phyloP scores from a whole-genome alignment of 2,329 filamentous ascomycete genomes.

The Pseudocercospora fijiensis region DNA sequence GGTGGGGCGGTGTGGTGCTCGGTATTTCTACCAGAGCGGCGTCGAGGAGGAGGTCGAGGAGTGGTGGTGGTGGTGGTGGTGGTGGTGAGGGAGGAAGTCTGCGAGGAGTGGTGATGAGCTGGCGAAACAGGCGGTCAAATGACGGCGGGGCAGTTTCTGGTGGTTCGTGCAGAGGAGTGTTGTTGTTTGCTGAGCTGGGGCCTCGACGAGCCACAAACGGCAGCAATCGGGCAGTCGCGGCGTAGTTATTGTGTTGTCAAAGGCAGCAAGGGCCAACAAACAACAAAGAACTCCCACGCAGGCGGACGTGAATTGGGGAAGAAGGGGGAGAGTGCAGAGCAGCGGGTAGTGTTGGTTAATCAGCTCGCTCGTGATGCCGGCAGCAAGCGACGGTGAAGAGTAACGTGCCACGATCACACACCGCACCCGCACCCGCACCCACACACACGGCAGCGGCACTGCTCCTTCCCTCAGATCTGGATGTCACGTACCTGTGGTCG shows the following conservation, averaged over 20 bases:
- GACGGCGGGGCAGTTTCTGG: not conserved
- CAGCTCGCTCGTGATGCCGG: conserved; percentile 5
- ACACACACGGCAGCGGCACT: not conserved
- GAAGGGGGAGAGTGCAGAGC: not conserved
- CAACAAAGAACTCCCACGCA: conserved; percentile 1
- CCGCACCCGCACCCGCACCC: not conserved
- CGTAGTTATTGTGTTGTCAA: not conserved
- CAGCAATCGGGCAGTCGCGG: not conserved
- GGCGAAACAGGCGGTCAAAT: conserved; percentile 10
- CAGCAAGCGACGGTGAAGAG: not conserved
- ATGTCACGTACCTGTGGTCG: conserved; percentile 12
- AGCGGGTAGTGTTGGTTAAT: not conserved
- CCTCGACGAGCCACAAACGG: not conserved
- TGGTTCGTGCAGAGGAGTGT: not conserved
- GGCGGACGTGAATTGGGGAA: not conserved
- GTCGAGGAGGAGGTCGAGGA: conserved; percentile 6
- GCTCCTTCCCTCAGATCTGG: conserved; percentile 3
- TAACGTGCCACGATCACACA: conserved; percentile 4
- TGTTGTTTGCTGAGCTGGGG: not conserved
- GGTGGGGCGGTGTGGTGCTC: conserved; percentile 22
- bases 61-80: conserved; percentile 8
- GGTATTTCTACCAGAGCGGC: conserved; percentile 33
- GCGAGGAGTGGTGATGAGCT: conserved; percentile 9
- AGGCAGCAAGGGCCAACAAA: not conserved
- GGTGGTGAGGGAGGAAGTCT: conserved; percentile 3